Percentiles rank a stretch among this genome's conserved stretches.
These are phyloP conservation scores for Pseudogymnoascus sp. DNA, from an alignment of 2,329 filamentous ascomycete species.

Conservation along the genomic window DNA sequence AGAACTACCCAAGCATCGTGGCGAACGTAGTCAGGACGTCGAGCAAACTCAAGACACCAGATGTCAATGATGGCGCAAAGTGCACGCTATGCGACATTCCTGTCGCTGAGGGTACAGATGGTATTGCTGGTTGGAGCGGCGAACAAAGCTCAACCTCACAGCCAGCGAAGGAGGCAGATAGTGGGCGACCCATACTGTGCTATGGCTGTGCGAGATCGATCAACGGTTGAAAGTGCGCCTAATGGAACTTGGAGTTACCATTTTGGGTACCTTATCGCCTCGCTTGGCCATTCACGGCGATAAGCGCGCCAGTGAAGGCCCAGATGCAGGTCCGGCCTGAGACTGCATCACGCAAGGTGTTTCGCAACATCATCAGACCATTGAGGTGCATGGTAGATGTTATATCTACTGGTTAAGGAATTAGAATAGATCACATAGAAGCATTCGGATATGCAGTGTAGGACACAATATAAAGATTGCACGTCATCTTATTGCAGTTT, in stretches of 20 bases:
- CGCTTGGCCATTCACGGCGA: neutral
- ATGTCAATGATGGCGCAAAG: constrained; percentile 26
- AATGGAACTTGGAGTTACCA: neutral
- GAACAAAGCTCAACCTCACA: constrained; percentile 37
- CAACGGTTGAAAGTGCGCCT: constrained; percentile 35
- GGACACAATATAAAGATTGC: neutral
- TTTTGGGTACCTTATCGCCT: neutral
- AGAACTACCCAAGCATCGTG: constrained; percentile 81
- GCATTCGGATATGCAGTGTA: neutral
- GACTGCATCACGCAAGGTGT: neutral
- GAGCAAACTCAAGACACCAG: constrained; percentile 60
- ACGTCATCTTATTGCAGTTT: neutral
- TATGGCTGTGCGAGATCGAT: constrained; percentile 67
- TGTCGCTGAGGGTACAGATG: constrained; percentile 54
- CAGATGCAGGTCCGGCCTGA: neutral
- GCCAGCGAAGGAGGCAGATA: constrained; percentile 21
- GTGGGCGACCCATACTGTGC: constrained; percentile 42
- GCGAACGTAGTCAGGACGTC: constrained; percentile 91
- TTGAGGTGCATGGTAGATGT: neutral
- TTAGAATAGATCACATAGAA: neutral
- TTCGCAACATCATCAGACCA: neutral
- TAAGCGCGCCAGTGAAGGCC: neutral
- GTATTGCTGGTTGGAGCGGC: constrained; percentile 51
- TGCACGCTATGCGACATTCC: constrained; percentile 66
- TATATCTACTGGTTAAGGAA: neutral